A percentile compares a stretch with the other conserved stretches of the same genome.
Conservation (phyloP, 305 asterid genomes). For the Solanum chacoense region DNA sequence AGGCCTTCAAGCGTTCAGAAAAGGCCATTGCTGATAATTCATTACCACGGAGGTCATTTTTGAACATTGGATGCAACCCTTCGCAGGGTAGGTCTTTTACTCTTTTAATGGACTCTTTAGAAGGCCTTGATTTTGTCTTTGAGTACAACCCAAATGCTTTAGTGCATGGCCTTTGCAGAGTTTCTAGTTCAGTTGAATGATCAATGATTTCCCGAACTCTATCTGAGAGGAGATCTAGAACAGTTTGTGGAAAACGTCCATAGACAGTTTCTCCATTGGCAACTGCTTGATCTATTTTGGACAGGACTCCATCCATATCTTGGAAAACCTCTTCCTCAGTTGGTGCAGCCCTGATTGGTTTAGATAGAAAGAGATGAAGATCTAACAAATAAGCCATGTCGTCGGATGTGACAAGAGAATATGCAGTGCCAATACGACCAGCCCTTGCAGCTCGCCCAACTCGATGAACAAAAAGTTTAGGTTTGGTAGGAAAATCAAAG, state of each 20-base stretch:
- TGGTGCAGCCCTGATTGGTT: slow-evolving; percentile 79
- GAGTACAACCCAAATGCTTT: slow-evolving; percentile 63
- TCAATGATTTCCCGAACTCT: slow-evolving; percentile 83
- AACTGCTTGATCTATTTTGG: slow-evolving; percentile 51
- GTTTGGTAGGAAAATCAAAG: slow-evolving; percentile 83
- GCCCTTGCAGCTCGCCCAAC: slow-evolving; percentile 99
- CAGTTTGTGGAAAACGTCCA: slow-evolving; percentile 87
- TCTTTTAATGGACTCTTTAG: slow-evolving; percentile 73
- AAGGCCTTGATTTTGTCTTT: slow-evolving; percentile 77
- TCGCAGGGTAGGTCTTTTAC: slow-evolving; percentile 71
- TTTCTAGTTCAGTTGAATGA: slow-evolving; percentile 51
- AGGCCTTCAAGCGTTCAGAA: slow-evolving; percentile 78
- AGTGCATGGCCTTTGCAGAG: slow-evolving; percentile 52
- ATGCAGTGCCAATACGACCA: slow-evolving; percentile 83
- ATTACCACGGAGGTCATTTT: slow-evolving; percentile 43
- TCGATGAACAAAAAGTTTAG: slow-evolving; percentile 91
- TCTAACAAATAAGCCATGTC: slow-evolving; percentile 78
- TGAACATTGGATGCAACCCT: slow-evolving; percentile 87
- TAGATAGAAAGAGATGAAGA: slow-evolving; percentile 90
- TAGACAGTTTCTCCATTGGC: slow-evolving; percentile 75
- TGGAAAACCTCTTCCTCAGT: slow-evolving; percentile 63
- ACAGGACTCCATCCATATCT: slow-evolving; percentile 52
- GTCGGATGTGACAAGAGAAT: slow-evolving; percentile 72
- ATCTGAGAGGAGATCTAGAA: slow-evolving; percentile 67
- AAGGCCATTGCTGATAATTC: slow-evolving; percentile 85